These are phyloP conservation scores for Medicago truncatula DNA, from an alignment of 306 rosid genomes.

Conservation along the genomic window MtrunA17r5.0-ANR NC_053045.1:33733001-33733500, in stretches of 20 bases:
- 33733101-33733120: constrained; percentile 82
- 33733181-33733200: constrained; percentile 76
- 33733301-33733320: constrained; percentile 82
- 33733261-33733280: constrained; percentile 78
- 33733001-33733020: not conserved
- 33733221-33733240: constrained; percentile 74
- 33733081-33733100: constrained; percentile 64
- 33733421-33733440: constrained; percentile 90
- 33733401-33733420: constrained; percentile 83
- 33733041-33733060: constrained; percentile 55
- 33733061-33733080: constrained; percentile 62
- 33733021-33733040: not conserved
- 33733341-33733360: constrained; percentile 60
- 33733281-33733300: constrained; percentile 86
- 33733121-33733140: constrained; percentile 87
- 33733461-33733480: constrained; percentile 55
- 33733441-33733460: constrained; percentile 71
- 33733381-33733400: constrained; percentile 90
- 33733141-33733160: constrained; percentile 74
- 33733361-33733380: constrained; percentile 74
- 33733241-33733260: constrained; percentile 77
- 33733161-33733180: constrained; percentile 74
- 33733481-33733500: constrained; percentile 63
- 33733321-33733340: constrained; percentile 88
- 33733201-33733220: constrained; percentile 99